Evolutionary conservation across 352 stramenopile genomes (phyloP), one percentile per base, ranked within the genome.

Genomic region (Globisporangium viniferum): DNA sequence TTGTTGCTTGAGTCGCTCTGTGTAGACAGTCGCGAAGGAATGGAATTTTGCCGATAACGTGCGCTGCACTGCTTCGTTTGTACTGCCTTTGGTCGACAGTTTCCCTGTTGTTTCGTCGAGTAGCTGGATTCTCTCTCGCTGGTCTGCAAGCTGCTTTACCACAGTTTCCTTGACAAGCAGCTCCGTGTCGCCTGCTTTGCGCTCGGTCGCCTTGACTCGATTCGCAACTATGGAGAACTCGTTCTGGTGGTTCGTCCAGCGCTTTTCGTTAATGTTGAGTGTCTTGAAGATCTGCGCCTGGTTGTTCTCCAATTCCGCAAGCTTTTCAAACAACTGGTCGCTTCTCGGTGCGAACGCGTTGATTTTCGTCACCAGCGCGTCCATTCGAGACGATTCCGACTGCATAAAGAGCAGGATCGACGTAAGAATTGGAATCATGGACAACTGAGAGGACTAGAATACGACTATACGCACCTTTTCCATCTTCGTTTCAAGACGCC

Each of bases 351-450:
- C 73, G 41, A 92, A 91, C 46, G 73, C 59, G 10, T 84, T 73
- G 70, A 92, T 90, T 62, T 85, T 83, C 22, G 75, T 66, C 48
- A 86, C 73, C 2, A 89, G 64, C 0, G 75, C 72, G 22, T 89
- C 78, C 39, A 92, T 66, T 18, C 76, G 73, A 22, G 73, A 67
- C 29, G 75, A 41, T 22, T 90, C 84, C 0, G 80, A 81, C 83
- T 91, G 31, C 5, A 14, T 3, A n/a, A 24, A 20, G 9, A 5
- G 54, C 58, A 68, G 62, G 7, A 5, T 4, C 31, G 49, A 2
- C 20, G 29, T 39, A 9, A 60, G 33, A 10, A 49, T 24, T 6
- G 41, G 9, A 2, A 44, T 44, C 36, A 44, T 2, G 36, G 10
- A 44, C n/a, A n/a, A n/a, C 29, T 12, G 12, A 58, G 51, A 44